Base-by-base conservation (phyloP, 306 rosid species). In the Gillenia trifoliata region DNA sequence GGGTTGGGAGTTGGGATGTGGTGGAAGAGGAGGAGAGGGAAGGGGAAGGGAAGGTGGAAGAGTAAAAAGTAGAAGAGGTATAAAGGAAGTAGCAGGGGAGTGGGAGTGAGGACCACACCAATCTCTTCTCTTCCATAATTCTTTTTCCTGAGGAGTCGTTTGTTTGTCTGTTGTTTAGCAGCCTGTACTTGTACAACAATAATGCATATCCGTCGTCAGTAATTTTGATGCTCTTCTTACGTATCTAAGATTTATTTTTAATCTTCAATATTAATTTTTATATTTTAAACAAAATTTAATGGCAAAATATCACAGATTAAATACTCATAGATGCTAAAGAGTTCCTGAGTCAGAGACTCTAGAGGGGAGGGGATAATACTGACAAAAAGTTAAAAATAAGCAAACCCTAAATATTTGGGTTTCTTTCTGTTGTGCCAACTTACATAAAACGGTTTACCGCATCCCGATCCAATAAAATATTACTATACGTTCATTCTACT, bases 41-140 rank as follows among this genome's bases (percentile, higher is more conserved):
- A n/a, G n/a, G n/a, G n/a, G 62, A 34, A 47, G 52, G 28, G 64
- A 41, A 43, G 49, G 26, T n/a, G 71, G 31, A 68, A 54, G 28
- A 50, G 26, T 23, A 41, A 9, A 30, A 78, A 45, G 71, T 20
- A 30, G 67, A 73, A 50, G 30, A 38, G 55, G 45, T 1, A n/a
- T n/a, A n/a, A n/a, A n/a, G n/a, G 30, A 16, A 31, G 33, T 1
- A 15, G 20, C 2, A 45, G 52, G 20, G 7, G 17, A 45, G 20
- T 45, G 52, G 52, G 59, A 59, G 68, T 66, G 76, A 80, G 95
- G 94, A 85, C 88, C 89, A 81, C 88, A 80, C 34, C 49, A 38
- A 26, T n/a, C n/a, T n/a, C n/a, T n/a, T 30, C 70, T 76, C 72
- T 77, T 76, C 55, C 82, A 75, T 70, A 28, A 23, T 73, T 77